A percentile compares a stretch with the other conserved stretches of the same genome.
Conservation (phyloP, 192 early-diverging fungal genomes). For the Rhizoclosmatium globosum region DNA sequence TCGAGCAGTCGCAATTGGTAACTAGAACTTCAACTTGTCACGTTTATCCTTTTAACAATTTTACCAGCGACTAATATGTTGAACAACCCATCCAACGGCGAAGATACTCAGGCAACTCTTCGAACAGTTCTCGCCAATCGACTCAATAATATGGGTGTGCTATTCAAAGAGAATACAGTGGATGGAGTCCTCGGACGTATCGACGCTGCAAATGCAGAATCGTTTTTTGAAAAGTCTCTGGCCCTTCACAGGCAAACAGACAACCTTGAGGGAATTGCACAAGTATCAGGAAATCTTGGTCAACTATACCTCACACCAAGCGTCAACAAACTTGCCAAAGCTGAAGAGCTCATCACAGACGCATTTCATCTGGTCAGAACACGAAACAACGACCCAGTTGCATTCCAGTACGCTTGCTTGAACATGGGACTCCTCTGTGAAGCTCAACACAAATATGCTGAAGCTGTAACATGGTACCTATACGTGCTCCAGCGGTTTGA, state of each 20-base stretch:
- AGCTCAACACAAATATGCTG: conserved; percentile 14
- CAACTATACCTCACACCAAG: conserved; percentile 39
- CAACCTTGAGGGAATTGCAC: conserved; percentile 46
- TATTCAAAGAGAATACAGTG: conserved; percentile 30
- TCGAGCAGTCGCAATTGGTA: conserved; percentile 41
- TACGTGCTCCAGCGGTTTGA: conserved; percentile 49
- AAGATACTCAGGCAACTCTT: conserved; percentile 16
- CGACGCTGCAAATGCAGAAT: conserved; percentile 13
- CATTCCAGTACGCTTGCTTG: conserved; percentile 47
- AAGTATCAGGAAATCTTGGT: conserved; percentile 47
- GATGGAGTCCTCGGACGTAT: background rate
- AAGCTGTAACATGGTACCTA: conserved; percentile 48
- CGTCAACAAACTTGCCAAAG: conserved; percentile 17
- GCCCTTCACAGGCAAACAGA: conserved; percentile 37
- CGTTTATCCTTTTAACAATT: background rate
- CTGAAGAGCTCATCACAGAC: conserved; percentile 36
- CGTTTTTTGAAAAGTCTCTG: conserved; percentile 32
- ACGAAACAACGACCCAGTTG: conserved; percentile 34
- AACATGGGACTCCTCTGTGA: conserved; percentile 47
- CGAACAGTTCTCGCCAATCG: conserved; percentile 40
- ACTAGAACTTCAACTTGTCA: background rate
- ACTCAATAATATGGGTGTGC: conserved; percentile 43
- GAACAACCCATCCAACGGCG: conserved; percentile 23
- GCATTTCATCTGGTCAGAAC: conserved; percentile 36
- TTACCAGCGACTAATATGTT: conserved; percentile 26